Evolutionary conservation across 345 rosid genomes (phyloP).

Genomic region (Geranium brycei): DNA sequence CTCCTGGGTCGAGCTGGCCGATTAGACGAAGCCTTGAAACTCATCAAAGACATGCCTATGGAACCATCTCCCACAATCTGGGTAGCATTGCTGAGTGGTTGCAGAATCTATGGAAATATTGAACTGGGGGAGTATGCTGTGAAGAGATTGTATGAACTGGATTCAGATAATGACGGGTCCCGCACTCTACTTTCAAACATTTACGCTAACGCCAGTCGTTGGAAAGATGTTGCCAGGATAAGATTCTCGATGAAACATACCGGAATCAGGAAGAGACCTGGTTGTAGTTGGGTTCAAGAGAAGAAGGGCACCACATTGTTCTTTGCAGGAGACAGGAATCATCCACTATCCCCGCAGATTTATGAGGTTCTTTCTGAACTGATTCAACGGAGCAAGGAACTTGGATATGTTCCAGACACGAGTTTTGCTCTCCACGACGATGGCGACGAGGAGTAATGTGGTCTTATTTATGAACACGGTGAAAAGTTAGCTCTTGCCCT

Average conservation of each 20-base stretch:
- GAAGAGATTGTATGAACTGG: constrained; percentile 27
- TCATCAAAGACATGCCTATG: constrained; percentile 60
- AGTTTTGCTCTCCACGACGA: constrained; percentile 81
- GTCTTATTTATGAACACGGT: constrained; percentile 61
- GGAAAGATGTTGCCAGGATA: constrained; percentile 74
- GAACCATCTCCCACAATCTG: constrained; percentile 54
- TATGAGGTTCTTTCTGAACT: constrained; percentile 40
- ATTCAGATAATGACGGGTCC: constrained; percentile 58
- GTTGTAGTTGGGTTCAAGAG: constrained; percentile 85
- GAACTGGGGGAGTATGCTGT: constrained; percentile 75
- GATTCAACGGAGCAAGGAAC: constrained; percentile 49
- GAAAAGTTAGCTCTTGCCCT: constrained; percentile 85
- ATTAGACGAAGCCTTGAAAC: constrained; percentile 43
- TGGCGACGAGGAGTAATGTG: constrained; percentile 81
- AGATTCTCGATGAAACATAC: constrained; percentile 55
- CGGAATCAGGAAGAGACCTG: constrained; percentile 68
- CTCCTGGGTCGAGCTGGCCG: constrained; percentile 69
- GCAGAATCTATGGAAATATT: constrained; percentile 60
- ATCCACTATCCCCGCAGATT: constrained; percentile 41
- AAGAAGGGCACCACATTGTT: constrained; percentile 59
- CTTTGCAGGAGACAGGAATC: constrained; percentile 60
- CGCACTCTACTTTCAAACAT: constrained; percentile 68
- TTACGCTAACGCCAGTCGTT: constrained; percentile 65
- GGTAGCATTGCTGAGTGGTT: constrained; percentile 66
- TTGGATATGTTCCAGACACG: constrained; percentile 72